A percentile compares a stretch with the other conserved stretches of the same genome.
These are phyloP conservation scores for Lactarius sp. DNA, from an alignment of 768 basidiomycete species.

Conservation along the genomic window DNA sequence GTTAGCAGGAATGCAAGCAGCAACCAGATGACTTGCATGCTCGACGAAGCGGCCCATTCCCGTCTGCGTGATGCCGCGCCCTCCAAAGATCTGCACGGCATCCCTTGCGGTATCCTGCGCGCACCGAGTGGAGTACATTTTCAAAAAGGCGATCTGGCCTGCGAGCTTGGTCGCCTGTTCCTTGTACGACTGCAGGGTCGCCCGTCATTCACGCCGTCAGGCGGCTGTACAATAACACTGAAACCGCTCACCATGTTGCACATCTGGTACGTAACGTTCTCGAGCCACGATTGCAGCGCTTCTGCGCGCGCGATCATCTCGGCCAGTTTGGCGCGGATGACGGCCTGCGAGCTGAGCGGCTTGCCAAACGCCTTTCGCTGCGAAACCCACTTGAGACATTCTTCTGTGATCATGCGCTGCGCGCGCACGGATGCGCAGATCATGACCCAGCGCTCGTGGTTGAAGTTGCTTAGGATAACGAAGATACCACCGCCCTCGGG, in stretches of 20 bases:
- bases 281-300: slow-evolving; percentile 76
- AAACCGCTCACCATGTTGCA: slow-evolving; percentile 59
- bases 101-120: slow-evolving; percentile 78
- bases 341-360: slow-evolving; percentile 74
- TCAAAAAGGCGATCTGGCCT: slow-evolving; percentile 77
- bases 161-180: slow-evolving; percentile 70
- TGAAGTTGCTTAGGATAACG: slow-evolving; percentile 78
- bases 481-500: slow-evolving; percentile 70
- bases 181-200: slow-evolving; percentile 50
- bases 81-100: slow-evolving; percentile 83
- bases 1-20: not conserved
- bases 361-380: slow-evolving; percentile 94
- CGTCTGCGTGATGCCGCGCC: slow-evolving; percentile 79
- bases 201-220: not conserved
- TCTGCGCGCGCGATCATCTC: slow-evolving; percentile 84
- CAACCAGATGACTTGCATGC: slow-evolving; percentile 45
- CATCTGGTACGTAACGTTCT: slow-evolving; percentile 86
- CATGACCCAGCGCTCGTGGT: slow-evolving; percentile 95
- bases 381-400: slow-evolving; percentile 70
- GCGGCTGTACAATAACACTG: not conserved
- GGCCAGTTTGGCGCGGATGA: slow-evolving; percentile 86
- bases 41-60: slow-evolving; percentile 79
- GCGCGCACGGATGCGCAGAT: slow-evolving; percentile 59
- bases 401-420: slow-evolving; percentile 70
- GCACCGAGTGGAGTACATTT: slow-evolving; percentile 68